phyloP scores from a whole-genome alignment of 2,329 filamentous ascomycete species.

The Arthrobotrys sphaeroides region DNA sequence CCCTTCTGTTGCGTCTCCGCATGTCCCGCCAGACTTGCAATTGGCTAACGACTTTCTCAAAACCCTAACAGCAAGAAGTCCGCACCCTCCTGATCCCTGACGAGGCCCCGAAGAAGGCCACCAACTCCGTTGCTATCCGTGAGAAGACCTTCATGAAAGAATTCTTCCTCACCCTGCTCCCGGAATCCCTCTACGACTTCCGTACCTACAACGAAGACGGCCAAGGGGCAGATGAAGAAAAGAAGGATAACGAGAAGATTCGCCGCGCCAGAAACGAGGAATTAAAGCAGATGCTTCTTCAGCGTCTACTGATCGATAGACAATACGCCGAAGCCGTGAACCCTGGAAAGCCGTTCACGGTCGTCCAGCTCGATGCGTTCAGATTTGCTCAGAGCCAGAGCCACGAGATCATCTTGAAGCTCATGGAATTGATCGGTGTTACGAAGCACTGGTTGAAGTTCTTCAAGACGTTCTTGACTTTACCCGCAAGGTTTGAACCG shows the following conservation, averaged over 20 bases:
- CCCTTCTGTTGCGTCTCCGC: too few species aligned
- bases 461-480: constrained; percentile 69
- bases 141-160: constrained; percentile 45
- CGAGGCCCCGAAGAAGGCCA: neutral
- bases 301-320: constrained; percentile 57
- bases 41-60: neutral
- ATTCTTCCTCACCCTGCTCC: constrained; percentile 49
- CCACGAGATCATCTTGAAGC: constrained; percentile 69
- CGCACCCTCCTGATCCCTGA: constrained; percentile 16
- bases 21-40: neutral
- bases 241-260: constrained; percentile 42
- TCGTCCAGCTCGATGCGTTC: constrained; percentile 69
- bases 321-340: constrained; percentile 39
- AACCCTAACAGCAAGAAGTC: constrained; percentile 31
- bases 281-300: constrained; percentile 68
- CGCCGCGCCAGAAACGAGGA: constrained; percentile 49
- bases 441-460: constrained; percentile 68
- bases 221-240: constrained; percentile 57
- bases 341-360: constrained; percentile 61
- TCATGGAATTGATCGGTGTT: constrained; percentile 70
- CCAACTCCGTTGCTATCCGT: neutral
- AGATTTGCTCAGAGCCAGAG: constrained; percentile 70
- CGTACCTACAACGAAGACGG: constrained; percentile 60
- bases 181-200: constrained; percentile 48
- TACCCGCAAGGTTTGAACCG: constrained; percentile 68